Conservation (phyloP, 169 alveolate species). For the Plasmodium cynomolgi region DNA sequence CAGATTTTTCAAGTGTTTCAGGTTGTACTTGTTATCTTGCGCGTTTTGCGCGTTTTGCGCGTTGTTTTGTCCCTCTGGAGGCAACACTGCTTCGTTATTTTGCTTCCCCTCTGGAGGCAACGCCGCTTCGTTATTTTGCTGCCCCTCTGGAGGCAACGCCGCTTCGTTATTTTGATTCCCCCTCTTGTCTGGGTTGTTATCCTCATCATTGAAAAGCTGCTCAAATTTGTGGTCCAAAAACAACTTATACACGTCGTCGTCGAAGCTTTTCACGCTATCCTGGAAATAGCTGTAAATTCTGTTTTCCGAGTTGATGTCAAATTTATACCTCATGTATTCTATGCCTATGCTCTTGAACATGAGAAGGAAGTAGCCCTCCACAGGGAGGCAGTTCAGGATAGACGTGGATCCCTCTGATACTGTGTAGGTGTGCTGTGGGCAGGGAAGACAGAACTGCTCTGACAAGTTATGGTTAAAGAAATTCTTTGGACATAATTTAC, state of each 20-base stretch:
- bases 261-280: slow-evolving; percentile 23
- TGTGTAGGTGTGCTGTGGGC: slow-evolving; percentile 82
- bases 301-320: slow-evolving; percentile 38
- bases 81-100: background rate
- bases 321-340: slow-evolving; percentile 50
- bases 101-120: background rate
- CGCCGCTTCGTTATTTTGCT: background rate
- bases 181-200: background rate
- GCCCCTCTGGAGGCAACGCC: background rate
- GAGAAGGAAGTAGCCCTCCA: slow-evolving; percentile 77
- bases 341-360: slow-evolving; percentile 47
- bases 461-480: slow-evolving; percentile 77
- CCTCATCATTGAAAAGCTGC: background rate
- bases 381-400: slow-evolving; percentile 79
- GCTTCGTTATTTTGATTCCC: background rate
- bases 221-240: slow-evolving; percentile 39
- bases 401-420: slow-evolving; percentile 75
- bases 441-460: slow-evolving; percentile 77
- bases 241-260: slow-evolving; percentile 56
- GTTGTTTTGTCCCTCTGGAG: background rate
- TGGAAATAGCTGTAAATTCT: slow-evolving; percentile 44
- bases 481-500: slow-evolving; percentile 63
- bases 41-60: slow-evolving; percentile 13
- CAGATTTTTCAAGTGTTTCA: background rate
- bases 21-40: slow-evolving; percentile 13